These are phyloP conservation scores for Rhexocercosporidium sp. DNA, from an alignment of 2,329 filamentous ascomycete species.

Conservation along the genomic window DNA sequence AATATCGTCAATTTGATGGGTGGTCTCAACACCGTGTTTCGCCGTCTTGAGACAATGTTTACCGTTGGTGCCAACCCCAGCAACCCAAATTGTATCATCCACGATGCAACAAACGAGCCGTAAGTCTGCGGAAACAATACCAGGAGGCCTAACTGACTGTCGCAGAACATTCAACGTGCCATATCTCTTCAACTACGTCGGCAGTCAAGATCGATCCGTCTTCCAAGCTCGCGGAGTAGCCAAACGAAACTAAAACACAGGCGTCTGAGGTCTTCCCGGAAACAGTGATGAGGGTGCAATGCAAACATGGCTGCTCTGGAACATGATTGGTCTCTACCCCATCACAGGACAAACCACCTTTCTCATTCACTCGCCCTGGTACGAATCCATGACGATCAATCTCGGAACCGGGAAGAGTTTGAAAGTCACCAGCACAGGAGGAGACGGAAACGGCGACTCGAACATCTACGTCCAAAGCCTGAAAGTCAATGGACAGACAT, in stretches of 20 bases:
- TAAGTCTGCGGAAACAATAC: slow-evolving; percentile 12
- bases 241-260: slow-evolving; percentile 62
- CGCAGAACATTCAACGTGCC: slow-evolving; percentile 61
- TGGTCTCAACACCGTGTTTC: slow-evolving; percentile 53
- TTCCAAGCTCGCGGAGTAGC: slow-evolving; percentile 62
- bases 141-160: background rate
- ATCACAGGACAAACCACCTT: slow-evolving; percentile 73
- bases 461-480: slow-evolving; percentile 68
- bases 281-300: slow-evolving; percentile 76
- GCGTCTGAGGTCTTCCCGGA: slow-evolving; percentile 64
- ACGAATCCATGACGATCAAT: slow-evolving; percentile 61
- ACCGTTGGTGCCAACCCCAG: slow-evolving; percentile 47
- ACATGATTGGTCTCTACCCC: slow-evolving; percentile 71
- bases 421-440: slow-evolving; percentile 58
- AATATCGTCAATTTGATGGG: slow-evolving; percentile 53
- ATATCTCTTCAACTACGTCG: slow-evolving; percentile 72
- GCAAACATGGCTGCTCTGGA: slow-evolving; percentile 73
- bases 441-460: slow-evolving; percentile 50
- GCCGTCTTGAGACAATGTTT: slow-evolving; percentile 58
- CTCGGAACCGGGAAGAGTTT: slow-evolving; percentile 61
- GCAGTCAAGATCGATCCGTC: slow-evolving; percentile 66
- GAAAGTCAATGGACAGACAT: slow-evolving; percentile 65
- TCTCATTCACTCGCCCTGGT: slow-evolving; percentile 68
- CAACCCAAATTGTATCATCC: slow-evolving; percentile 59
- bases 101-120: slow-evolving; percentile 54